Evolutionary conservation across 768 basidiomycete genomes (phyloP).

Genomic region (Phlegmacium glaucopus): DNA sequence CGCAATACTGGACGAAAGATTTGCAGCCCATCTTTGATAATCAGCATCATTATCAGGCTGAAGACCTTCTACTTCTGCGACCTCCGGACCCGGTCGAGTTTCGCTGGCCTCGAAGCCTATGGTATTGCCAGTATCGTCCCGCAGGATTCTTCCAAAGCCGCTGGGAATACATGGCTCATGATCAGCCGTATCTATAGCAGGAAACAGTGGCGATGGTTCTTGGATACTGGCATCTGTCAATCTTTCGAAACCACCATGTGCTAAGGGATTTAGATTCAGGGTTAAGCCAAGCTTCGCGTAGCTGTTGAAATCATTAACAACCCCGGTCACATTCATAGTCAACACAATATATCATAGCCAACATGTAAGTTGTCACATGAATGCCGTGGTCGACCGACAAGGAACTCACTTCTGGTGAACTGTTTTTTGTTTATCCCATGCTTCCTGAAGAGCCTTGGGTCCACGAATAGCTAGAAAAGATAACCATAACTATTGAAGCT

Average conservation of each 20-base stretch:
- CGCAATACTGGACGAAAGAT: conserved; percentile 27
- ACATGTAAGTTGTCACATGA: neutral
- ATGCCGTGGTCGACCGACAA: neutral
- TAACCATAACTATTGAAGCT: conserved; percentile 3
- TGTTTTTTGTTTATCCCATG: conserved; percentile 87
- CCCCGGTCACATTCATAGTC: neutral
- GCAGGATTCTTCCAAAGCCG: conserved; percentile 78
- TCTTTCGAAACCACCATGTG: conserved; percentile 67
- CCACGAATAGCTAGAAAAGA: conserved; percentile 63
- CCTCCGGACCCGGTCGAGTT: conserved; percentile 20
- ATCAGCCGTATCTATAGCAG: conserved; percentile 12
- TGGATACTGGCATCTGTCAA: conserved; percentile 13
- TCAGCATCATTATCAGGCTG: conserved; percentile 16
- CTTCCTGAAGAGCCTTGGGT: conserved; percentile 75
- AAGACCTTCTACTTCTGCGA: conserved; percentile 27
- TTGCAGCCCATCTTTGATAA: conserved; percentile 37
- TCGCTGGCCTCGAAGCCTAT: conserved; percentile 65
- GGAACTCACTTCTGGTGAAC: conserved; percentile 83
- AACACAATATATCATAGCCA: neutral
- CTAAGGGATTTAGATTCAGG: conserved; percentile 61
- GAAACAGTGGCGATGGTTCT: conserved; percentile 7
- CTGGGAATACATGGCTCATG: conserved; percentile 37
- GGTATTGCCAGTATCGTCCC: conserved; percentile 77
- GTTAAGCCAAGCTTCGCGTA: conserved; percentile 77
- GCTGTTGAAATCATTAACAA: conserved; percentile 35